Base-by-base conservation (phyloP, 352 stramenopile genomes). In the Pythium insidiosum region DNA sequence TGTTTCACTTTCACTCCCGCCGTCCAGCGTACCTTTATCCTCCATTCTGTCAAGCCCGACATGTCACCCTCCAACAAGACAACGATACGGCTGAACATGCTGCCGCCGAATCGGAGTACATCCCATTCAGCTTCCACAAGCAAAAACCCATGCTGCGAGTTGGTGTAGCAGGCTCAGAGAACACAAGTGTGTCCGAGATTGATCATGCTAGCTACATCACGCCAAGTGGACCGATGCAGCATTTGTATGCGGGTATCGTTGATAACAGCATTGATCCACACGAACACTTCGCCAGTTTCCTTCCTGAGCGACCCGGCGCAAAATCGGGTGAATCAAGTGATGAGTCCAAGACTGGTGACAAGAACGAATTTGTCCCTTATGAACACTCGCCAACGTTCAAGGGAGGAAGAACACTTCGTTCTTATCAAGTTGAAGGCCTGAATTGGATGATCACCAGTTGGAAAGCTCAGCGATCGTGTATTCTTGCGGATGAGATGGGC, bases 401-500 rank as follows among this genome's bases (percentile, higher is more conserved):
- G 59, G 81, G 79, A 31, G 78, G 83, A 3, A 70, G 81, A 5
- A 95, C 80, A 5, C 52, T 94, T 13, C 80, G 80, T 13, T 36
- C 61, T 15, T 94, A 94, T 50, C 83, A 94, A 55, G 80, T 94
- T 10, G 83, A 94, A 47, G 83, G 83, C 12, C 56, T 94, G 6
- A 94, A 94, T 41, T 94, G 83, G 83, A 94, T 94, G 76, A 71
- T 92, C 23, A 85, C 80, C 10, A 89, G 68, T 44, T 89, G 84
- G 43, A 93, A 94, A 57, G 78, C 81, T 5, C 78, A 93, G 47
- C 78, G 83, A 23, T 92, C 77, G n/a, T 88, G 71, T 38, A 89
- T 95, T 37, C 51, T 94, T 26, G 89, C 87, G 5, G 88, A 97
- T 41, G 86, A 96, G 43, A 97, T 97, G 89, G 89, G 89, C 20